Percentiles rank a stretch among this genome's conserved stretches.
These are phyloP conservation scores for Yamadazyma triangularis DNA, from an alignment of 1,139 yeast species.

Conservation along the genomic window DNA sequence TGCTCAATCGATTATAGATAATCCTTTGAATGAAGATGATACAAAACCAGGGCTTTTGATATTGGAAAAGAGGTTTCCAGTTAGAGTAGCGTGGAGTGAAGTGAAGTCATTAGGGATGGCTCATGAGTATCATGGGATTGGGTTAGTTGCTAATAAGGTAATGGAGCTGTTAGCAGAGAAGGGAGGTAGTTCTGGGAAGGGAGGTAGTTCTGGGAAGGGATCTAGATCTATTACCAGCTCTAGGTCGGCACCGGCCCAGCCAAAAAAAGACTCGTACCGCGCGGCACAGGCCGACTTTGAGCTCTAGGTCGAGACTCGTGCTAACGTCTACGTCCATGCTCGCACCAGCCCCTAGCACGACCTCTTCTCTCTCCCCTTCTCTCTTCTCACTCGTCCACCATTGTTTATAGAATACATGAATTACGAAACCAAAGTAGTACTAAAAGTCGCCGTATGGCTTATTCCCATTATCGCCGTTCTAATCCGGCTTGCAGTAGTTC, in stretches of 20 bases:
- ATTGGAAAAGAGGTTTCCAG: constrained; percentile 35
- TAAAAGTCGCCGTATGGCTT: constrained; percentile 17
- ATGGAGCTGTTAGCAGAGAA: constrained; percentile 50
- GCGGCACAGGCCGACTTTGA: constrained; percentile 6
- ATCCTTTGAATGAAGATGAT: constrained; percentile 24
- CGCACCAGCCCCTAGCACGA: too few species aligned
- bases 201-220: constrained; percentile 1
- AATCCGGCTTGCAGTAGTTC: constrained; percentile 22
- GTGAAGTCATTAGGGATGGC: constrained; percentile 46
- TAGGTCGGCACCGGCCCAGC: too few species aligned
- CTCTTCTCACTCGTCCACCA: too few species aligned
- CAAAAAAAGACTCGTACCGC: too few species aligned
- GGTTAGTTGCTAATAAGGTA: constrained; percentile 53
- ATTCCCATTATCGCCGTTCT: constrained; percentile 22
- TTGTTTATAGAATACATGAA: too few species aligned
- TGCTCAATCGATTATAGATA: constrained; percentile 31
- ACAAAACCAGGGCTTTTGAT: constrained; percentile 33
- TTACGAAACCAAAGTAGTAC: constrained; percentile 19
- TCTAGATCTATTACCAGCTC: too few species aligned
- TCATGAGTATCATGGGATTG: constrained; percentile 48
- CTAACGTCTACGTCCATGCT: too few species aligned
- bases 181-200: constrained; percentile 16
- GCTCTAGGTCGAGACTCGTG: too few species aligned
- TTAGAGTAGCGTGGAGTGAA: constrained; percentile 66
- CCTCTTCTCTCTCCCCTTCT: too few species aligned